These are phyloP conservation scores for Hypomontagnella submonticulosa DNA, from an alignment of 495 filamentous ascomycete species.

Conservation along the genomic window DNA sequence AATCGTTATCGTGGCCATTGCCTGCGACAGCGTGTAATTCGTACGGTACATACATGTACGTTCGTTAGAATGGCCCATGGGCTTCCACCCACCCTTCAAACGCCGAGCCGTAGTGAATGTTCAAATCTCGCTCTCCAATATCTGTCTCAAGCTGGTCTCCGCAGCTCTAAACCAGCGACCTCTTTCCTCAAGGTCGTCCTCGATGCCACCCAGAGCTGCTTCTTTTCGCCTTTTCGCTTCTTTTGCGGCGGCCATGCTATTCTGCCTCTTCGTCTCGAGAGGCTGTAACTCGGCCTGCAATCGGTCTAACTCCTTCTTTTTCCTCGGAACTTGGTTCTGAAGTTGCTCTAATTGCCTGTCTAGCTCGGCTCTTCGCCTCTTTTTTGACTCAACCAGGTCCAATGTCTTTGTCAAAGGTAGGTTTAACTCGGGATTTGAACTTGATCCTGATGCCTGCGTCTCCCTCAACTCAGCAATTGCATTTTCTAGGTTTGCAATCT, in stretches of 20 bases:
- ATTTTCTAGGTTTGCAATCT: conserved; percentile 70
- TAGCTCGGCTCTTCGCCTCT: conserved; percentile 70
- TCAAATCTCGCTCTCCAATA: conserved; percentile 62
- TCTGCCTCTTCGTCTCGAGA: conserved; percentile 76
- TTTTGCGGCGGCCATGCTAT: conserved; percentile 73
- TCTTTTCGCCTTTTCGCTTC: conserved; percentile 85
- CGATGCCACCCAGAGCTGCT: conserved; percentile 69
- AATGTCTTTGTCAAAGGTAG: conserved; percentile 70
- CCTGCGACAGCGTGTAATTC: no score
- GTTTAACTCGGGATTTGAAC: conserved; percentile 56
- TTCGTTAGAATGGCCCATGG: no score
- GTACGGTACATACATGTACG: no score
- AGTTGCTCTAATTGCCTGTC: conserved; percentile 75
- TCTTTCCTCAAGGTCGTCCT: conserved; percentile 83
- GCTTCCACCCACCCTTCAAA: conserved; percentile 41
- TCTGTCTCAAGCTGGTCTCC: conserved; percentile 72
- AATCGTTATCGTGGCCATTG: no score
- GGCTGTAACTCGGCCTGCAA: conserved; percentile 76
- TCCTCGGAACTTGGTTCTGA: conserved; percentile 72
- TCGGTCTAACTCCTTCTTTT: conserved; percentile 76
- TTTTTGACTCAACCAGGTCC: conserved; percentile 65
- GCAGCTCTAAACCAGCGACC: conserved; percentile 84
- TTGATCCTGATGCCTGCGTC: conserved; percentile 46
- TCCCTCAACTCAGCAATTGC: conserved; percentile 65
- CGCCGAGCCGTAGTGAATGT: not conserved